Evolutionary conservation across 2,329 filamentous ascomycete species (phyloP), one percentile per base, ranked within the genome.

Genomic region (Alternaria arborescens): DNA sequence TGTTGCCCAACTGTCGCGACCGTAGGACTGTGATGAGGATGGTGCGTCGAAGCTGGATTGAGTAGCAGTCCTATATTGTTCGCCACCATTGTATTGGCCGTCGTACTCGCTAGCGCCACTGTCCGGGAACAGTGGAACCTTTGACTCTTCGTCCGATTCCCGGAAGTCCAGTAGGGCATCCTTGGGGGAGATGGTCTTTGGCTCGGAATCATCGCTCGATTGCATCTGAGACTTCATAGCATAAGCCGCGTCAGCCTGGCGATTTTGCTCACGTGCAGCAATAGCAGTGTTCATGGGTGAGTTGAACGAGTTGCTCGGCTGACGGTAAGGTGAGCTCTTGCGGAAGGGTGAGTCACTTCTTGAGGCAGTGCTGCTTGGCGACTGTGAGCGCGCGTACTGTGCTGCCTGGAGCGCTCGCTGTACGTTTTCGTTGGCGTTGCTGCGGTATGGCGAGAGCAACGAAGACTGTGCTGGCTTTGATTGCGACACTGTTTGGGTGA

Each of bases 161-260:
- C 90, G 87, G 75, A 94, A 97, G 61, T 97, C 94, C 51, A 97
- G 81, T 61, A 97, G 81, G 1, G 94, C 92, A 72, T 98, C 94
- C 80, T 97, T 96, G 24, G 94, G 95, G 1, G 94, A 98, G 47
- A 99, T 97, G 0, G 94, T 97, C 78, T 92, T 92, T 1, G 88
- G 85, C n/a, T 79, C 69, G 43, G 81, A 71, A 61, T 80, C 77
- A 24, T 84, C 76, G 53, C 64, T 70, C 50, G 77, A 73, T 48
- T 77, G 74, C 66, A 79, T 73, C 50, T 77, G 77, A 28, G 78
- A 68, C 64, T 79, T 79, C 62, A 79, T 77, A 11, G 78, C 77
- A 64, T 82, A 79, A 61, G 75, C 73, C 65, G 84, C 85, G 60
- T 89, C 88, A 42, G 86, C 86, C 69, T 87, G 84, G 6, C 85